Evolutionary conservation across 331 rosid species (phyloP).

Genomic region (Dryas integrifolia): DNA sequence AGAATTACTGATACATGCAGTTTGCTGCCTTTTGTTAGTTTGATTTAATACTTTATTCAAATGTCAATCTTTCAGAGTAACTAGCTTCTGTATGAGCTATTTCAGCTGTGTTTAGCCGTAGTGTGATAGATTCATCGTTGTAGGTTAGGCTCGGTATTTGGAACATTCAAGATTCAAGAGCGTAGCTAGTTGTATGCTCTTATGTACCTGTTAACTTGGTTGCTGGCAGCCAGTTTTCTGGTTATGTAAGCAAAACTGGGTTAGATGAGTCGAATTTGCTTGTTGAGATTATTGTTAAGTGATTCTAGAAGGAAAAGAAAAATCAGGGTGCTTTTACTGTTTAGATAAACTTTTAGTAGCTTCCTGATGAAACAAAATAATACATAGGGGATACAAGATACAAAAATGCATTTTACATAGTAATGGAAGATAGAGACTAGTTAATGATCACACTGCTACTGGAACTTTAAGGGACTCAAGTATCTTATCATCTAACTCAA

Average conservation of each 20-base stretch:
- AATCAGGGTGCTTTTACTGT: neutral
- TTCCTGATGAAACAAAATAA: neutral
- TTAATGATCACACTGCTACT: slow-evolving; percentile 50
- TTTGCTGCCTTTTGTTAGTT: slow-evolving; percentile 17
- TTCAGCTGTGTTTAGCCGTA: slow-evolving; percentile 18
- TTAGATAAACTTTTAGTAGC: neutral
- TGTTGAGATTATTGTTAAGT: too few relatives aligned
- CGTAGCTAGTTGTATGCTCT: slow-evolving; percentile 30
- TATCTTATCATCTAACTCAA: slow-evolving; percentile 88
- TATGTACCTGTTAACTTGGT: slow-evolving; percentile 25
- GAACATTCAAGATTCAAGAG: neutral
- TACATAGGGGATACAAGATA: slow-evolving; percentile 7
- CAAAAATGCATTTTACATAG: slow-evolving; percentile 2
- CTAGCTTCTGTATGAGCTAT: slow-evolving; percentile 8
- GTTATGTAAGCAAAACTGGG: slow-evolving; percentile 6
- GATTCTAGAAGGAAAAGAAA: too few relatives aligned
- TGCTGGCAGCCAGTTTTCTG: slow-evolving; percentile 1
- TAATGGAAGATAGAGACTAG: neutral
- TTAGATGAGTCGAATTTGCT: neutral
- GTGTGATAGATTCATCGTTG: slow-evolving; percentile 25
- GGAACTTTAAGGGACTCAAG: slow-evolving; percentile 71
- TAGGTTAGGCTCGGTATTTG: slow-evolving; percentile 28
- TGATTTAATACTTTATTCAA: slow-evolving; percentile 22
- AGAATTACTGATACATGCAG: slow-evolving; percentile 15
- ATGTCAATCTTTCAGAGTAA: slow-evolving; percentile 17